Percentiles rank a stretch among this genome's conserved stretches.
These are phyloP conservation scores for Blastobotrys americana DNA, from an alignment of 805 yeast genomes.

Conservation along the genomic window DNA sequence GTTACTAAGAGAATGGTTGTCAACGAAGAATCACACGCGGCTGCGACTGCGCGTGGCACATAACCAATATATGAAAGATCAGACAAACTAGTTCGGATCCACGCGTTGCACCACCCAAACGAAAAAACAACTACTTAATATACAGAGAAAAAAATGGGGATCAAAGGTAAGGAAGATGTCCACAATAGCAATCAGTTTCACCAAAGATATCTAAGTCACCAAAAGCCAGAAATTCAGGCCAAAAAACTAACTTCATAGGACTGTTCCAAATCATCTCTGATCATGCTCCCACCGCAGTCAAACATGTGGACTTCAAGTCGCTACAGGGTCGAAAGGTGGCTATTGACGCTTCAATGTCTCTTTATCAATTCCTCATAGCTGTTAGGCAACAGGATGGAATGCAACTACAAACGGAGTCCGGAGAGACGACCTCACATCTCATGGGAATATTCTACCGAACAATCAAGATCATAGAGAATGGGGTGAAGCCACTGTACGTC, in stretches of 20 bases:
- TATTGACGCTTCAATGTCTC: conserved; percentile 80
- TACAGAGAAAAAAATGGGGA: too few relatives aligned
- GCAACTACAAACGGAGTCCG: conserved; percentile 77
- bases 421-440: conserved; percentile 84
- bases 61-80: too few relatives aligned
- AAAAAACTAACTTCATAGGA: conserved; percentile 42
- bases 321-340: conserved; percentile 96
- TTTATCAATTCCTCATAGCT: conserved; percentile 91
- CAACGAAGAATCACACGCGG: too few relatives aligned
- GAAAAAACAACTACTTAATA: too few relatives aligned
- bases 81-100: too few relatives aligned
- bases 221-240: too few relatives aligned
- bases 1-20: too few relatives aligned
- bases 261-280: conserved; percentile 80
- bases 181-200: too few relatives aligned
- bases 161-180: too few relatives aligned
- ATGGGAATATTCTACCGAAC: conserved; percentile 97
- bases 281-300: conserved; percentile 78
- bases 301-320: conserved; percentile 71
- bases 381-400: conserved; percentile 97
- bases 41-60: too few relatives aligned
- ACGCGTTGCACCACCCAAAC: too few relatives aligned
- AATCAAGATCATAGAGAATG: conserved; percentile 77
- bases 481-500: conserved; percentile 94
- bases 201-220: too few relatives aligned